Base-by-base conservation (phyloP, 1,284 basidiomycete species). In the Rhizoctonia solani region DNA sequence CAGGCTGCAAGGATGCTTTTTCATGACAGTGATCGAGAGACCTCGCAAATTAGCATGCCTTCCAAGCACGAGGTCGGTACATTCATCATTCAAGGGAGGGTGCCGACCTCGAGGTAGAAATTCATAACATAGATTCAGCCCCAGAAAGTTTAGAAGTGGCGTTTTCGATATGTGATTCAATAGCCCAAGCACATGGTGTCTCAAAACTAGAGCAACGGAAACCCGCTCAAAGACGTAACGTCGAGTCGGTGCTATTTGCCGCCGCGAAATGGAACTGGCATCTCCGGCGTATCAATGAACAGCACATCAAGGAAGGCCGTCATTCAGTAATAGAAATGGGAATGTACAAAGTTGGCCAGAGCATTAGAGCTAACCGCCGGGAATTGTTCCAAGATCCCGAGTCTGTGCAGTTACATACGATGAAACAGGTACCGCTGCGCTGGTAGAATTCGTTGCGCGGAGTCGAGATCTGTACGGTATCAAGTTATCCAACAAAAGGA, bases 201-300 rank as follows among this genome's bases (percentile, higher is more conserved):
- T 29, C 68, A 21, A 27, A 4, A 14, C 30, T 69, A 14, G 6
- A 39, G 39, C 25, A 65, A 11, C 61, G 61, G 5, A 54, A 32
- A 14, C 50, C 32, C 19, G 50, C 30, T 8, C 49, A 21, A n/a
- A 16, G 32, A 27, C 39, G 34, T 13, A 32, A 65, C 19, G 50
- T 65, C 11, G 61, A 65, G 19, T 39, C 25, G 19, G 41, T 65
- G 6, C 27, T 65, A n/a, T 65, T 53, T 23, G 59, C 68, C 4
- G 68, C 68, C 13, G 59, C 68, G 14, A 19, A 32, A n/a, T 69
- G 52, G 53, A 29, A 69, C 47, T 32, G 50, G 71, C 81, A 82
- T 69, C 79, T 83, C 47, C 77, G 79, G 69, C 78, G 80, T 52
- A 78, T 74, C 46, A 81, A 82, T 37, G n/a, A n/a, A n/a, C n/a